Evolutionary conservation across 2,329 filamentous ascomycete species (phyloP).

Genomic region (Phialophora verrucosa): DNA sequence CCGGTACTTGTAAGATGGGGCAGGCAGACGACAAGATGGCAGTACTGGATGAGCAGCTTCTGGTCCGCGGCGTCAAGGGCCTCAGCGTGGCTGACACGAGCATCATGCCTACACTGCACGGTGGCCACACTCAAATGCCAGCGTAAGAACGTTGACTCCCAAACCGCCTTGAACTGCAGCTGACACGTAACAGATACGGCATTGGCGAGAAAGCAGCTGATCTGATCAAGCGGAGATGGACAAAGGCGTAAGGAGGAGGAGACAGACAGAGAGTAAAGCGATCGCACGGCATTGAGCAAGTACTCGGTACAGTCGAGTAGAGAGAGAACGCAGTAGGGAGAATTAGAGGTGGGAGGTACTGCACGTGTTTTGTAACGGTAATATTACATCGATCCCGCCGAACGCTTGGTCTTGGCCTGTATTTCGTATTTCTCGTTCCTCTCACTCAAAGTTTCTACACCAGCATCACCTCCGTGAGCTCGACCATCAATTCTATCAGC

Average conservation of each 20-base stretch:
- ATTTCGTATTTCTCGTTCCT: not conserved
- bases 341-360: not conserved
- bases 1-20: slow-evolving; percentile 64
- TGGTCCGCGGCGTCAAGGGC: slow-evolving; percentile 58
- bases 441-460: not conserved
- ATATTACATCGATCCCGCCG: not conserved
- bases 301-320: not conserved
- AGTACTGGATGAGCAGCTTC: slow-evolving; percentile 61
- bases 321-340: not conserved
- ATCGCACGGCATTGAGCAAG: too few species aligned
- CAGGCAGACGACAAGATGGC: slow-evolving; percentile 54
- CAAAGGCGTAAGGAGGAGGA: slow-evolving; percentile 15
- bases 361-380: slow-evolving; percentile 2
- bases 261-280: not conserved
- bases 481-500: slow-evolving; percentile 5
- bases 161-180: slow-evolving; percentile 5
- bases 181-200: slow-evolving; percentile 49
- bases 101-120: slow-evolving; percentile 59
- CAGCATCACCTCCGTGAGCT: not conserved
- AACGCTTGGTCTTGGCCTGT: not conserved
- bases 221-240: slow-evolving; percentile 52
- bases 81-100: slow-evolving; percentile 62
- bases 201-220: slow-evolving; percentile 63
- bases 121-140: slow-evolving; percentile 63
- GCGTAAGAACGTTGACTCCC: slow-evolving; percentile 42